Evolutionary conservation across 2,329 filamentous ascomycete genomes (phyloP), one percentile per base, ranked within the genome.

Genomic region (Trichoderma gracile): DNA sequence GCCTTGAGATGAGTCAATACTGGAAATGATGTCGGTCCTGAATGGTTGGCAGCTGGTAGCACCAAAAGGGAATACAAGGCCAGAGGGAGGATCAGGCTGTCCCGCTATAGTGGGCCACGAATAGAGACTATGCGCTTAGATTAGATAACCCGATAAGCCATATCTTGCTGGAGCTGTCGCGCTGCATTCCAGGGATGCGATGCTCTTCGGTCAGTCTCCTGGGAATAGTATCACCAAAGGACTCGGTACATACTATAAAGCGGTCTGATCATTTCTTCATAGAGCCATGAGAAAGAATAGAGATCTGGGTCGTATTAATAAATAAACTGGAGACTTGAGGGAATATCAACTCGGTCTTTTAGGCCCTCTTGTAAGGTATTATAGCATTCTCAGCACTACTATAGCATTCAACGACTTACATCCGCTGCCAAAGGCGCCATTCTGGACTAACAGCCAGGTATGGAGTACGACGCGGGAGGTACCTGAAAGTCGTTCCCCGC

Each of bases 401-500:
- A 38, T 38, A 38, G 9, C 30, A 40, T 19, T 47, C 19, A 25
- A 40, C 30, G 43, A 49, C 45, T 25, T 59, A 49, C 56, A 49
- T 40, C 19, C 30, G 14, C 38, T 33, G 12, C 19, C 21, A 6
- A 30, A 27, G 40, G 21, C 38, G 53, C 3, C 17, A 42, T 33
- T 30, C 53, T 25, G 15, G 45, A 56, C 23, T 17, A 56, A n/a
- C 25, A 30, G 33, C 4, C 15, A 50, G 40, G 46, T 60, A 52
- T 10, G 23, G 47, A 45, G 57, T 60, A 60, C 57, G 57, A 33
- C 38, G 23, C 46, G 19, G 10, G 30, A 54, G 15, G 58, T 62
- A 62, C 49, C 49, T 9, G 7, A 3, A 54, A 5, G 49, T 62
- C 58, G 58, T 62, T 62, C 58, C 58, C 58, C 58, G 58, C 58